Percentiles rank a stretch among this genome's conserved stretches.
Evolutionary conservation across 2,329 filamentous ascomycete genomes (phyloP).

Genomic region (Dryadomyces sulphureus): DNA sequence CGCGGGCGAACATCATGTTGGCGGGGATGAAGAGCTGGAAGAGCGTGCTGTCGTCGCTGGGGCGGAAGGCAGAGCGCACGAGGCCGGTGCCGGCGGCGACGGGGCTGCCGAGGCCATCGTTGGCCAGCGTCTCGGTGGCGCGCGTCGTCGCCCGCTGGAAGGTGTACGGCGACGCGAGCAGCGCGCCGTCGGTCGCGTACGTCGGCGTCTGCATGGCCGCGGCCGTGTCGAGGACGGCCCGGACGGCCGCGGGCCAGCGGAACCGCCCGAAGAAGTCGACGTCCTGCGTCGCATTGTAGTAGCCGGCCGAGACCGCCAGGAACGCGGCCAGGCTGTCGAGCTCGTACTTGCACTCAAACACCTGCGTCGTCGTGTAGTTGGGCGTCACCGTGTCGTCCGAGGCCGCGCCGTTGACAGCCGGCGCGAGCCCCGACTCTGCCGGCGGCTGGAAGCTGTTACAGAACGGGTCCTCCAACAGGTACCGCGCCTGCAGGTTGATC

Average conservation of each 20-base stretch:
- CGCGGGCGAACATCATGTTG: constrained; percentile 70
- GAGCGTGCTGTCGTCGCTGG: constrained; percentile 76
- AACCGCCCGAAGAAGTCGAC: constrained; percentile 56
- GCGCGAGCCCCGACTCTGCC: constrained; percentile 50
- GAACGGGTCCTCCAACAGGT: constrained; percentile 57
- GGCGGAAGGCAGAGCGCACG: constrained; percentile 75
- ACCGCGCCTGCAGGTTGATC: constrained; percentile 63
- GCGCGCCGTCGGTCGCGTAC: constrained; percentile 43
- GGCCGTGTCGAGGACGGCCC: constrained; percentile 53
- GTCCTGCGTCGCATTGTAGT: constrained; percentile 59
- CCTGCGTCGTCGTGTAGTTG: constrained; percentile 48
- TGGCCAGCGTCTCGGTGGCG: constrained; percentile 67
- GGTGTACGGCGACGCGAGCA: constrained; percentile 51
- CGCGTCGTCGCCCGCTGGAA: constrained; percentile 60
- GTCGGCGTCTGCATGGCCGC: constrained; percentile 59
- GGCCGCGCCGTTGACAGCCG: constrained; percentile 39
- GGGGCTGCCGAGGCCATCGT: constrained; percentile 67
- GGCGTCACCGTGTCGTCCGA: constrained; percentile 50
- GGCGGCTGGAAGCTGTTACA: constrained; percentile 95
- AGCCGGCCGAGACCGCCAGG: constrained; percentile 66
- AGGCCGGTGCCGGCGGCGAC: constrained; percentile 66
- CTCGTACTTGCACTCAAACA: constrained; percentile 96
- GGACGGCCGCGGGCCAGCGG: constrained; percentile 59
- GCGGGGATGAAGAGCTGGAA: constrained; percentile 79
- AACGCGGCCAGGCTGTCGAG: constrained; percentile 84